Conservation (phyloP, 2,329 filamentous ascomycete species). For the Sporothrix mexicana region DNA sequence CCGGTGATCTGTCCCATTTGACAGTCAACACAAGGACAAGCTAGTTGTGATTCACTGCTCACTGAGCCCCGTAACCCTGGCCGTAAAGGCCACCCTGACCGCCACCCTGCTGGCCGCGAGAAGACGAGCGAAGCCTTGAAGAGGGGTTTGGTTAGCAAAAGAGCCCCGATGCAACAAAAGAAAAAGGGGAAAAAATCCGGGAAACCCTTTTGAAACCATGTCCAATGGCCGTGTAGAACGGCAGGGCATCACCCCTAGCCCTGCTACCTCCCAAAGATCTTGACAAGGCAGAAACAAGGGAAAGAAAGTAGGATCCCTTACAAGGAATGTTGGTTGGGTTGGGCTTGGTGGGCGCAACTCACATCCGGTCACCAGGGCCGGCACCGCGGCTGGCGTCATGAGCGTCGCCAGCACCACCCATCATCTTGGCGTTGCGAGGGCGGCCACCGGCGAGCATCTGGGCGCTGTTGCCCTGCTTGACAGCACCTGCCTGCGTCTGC, state of each 20-base stretch:
- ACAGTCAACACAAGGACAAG: background rate
- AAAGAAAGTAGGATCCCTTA: constrained; percentile 87
- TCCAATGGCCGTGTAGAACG: constrained; percentile 20
- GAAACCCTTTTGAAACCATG: background rate
- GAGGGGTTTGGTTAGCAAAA: background rate
- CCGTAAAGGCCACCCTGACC: constrained; percentile 41
- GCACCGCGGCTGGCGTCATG: constrained; percentile 76
- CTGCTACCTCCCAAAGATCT: constrained; percentile 30
- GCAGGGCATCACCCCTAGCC: constrained; percentile 25
- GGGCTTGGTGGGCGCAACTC: constrained; percentile 72
- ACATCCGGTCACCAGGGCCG: constrained; percentile 91
- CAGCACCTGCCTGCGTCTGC: constrained; percentile 57
- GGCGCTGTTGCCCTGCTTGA: constrained; percentile 64
- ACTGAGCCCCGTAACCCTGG: constrained; percentile 45
- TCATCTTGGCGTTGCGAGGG: constrained; percentile 82
- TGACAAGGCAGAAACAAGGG: constrained; percentile 69
- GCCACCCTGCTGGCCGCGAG: constrained; percentile 60
- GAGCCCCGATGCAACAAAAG: background rate
- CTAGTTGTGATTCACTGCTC: constrained; percentile 6
- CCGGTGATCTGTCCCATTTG: constrained; percentile 12
- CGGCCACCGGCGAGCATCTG: constrained; percentile 74
- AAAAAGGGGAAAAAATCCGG: background rate
- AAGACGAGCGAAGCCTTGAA: constrained; percentile 75
- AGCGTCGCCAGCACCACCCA: constrained; percentile 68
- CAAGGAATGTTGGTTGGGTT: constrained; percentile 67